These are phyloP conservation scores for Trametes gibbosa DNA, from an alignment of 768 basidiomycete species.

Conservation along the genomic window DNA sequence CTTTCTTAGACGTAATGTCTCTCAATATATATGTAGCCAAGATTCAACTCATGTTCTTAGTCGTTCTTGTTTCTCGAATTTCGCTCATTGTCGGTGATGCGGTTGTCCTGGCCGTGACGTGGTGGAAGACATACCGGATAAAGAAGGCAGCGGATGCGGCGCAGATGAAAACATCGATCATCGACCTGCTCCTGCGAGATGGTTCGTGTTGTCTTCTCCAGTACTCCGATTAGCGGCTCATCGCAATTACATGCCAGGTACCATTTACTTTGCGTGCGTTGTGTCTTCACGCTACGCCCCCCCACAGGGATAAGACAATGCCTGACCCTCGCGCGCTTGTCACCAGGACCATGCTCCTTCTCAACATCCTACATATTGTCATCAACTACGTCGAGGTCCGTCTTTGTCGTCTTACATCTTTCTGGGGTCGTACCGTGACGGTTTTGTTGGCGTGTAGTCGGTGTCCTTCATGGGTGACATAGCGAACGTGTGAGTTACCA, in stretches of 20 bases:
- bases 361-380: slow-evolving; percentile 4
- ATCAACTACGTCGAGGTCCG: background rate
- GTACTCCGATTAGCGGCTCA: too few relatives aligned
- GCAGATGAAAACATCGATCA: background rate
- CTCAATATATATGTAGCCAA: background rate
- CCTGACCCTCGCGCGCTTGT: background rate
- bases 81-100: slow-evolving; percentile 3
- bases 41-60: background rate
- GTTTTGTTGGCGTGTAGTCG: background rate
- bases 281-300: background rate
- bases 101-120: slow-evolving; percentile 10
- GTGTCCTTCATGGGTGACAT: slow-evolving; percentile 6
- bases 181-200: slow-evolving; percentile 1
- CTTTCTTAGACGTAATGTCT: background rate
- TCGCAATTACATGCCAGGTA: background rate
- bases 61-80: background rate
- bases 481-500: background rate
- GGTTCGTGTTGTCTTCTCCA: background rate
- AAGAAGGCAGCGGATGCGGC: slow-evolving; percentile 2
- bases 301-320: too few relatives aligned
- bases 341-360: background rate
- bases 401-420: too few relatives aligned
- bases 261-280: slow-evolving; percentile 3
- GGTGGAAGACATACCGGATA: slow-evolving; percentile 10
- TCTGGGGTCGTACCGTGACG: background rate